Evolutionary conservation across 345 rosid species (phyloP).

Genomic region (Kernera saxatilis): DNA sequence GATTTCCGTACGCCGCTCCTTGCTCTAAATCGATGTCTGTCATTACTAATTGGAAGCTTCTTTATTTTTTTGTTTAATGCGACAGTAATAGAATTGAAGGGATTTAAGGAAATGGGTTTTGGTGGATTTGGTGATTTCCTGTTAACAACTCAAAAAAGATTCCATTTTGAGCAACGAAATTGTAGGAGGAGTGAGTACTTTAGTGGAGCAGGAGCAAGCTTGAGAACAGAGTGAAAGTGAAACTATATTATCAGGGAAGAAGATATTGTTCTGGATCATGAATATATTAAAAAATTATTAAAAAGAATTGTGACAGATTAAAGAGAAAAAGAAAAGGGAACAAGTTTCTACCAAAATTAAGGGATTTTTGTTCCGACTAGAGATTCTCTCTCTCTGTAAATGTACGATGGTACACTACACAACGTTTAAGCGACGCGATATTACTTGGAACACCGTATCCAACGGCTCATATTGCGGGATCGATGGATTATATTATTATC

Average conservation of each 20-base stretch:
- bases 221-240: conserved; percentile 1
- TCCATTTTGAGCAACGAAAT: neutral
- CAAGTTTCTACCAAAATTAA: conserved; percentile 1
- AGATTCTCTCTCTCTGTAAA: too few relatives aligned
- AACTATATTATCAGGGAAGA: neutral
- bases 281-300: neutral
- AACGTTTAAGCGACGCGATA: conserved; percentile 18
- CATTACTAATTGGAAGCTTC: neutral
- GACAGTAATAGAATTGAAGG: neutral
- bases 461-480: conserved; percentile 15
- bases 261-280: neutral
- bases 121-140: conserved; percentile 24
- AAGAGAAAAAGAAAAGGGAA: neutral
- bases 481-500: neutral
- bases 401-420: conserved; percentile 3
- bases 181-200: conserved; percentile 21
- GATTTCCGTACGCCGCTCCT: conserved; percentile 34
- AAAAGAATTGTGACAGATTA: neutral
- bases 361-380: neutral
- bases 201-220: conserved; percentile 23
- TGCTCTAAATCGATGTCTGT: conserved; percentile 59
- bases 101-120: conserved; percentile 10
- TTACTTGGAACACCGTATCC: conserved; percentile 9
- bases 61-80: neutral
- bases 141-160: neutral